Conservation (phyloP, 179 eudicot genomes). For the Beta macrorhiza region DNA sequence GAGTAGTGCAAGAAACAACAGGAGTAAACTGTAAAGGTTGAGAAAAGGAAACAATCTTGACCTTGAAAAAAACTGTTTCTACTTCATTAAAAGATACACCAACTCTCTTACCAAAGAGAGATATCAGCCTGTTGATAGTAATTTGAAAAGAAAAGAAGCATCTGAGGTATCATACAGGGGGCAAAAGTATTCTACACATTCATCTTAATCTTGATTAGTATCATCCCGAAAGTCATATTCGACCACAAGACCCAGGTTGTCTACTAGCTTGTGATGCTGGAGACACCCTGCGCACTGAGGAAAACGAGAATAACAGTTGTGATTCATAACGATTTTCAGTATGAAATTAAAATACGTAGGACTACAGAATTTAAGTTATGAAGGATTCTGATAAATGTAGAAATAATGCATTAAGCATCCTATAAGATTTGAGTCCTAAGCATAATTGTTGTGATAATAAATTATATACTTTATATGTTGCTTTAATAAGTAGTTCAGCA, state of each 20-base stretch:
- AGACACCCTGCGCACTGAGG: slow-evolving; percentile 12
- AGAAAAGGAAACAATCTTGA: background rate
- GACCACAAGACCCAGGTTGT: slow-evolving; percentile 85
- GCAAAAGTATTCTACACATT: background rate
- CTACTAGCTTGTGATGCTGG: slow-evolving; percentile 79
- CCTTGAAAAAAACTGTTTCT: background rate
- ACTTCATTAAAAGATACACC: background rate
- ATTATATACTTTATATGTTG: background rate
- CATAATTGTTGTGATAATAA: background rate
- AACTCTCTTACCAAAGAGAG: slow-evolving; percentile 6
- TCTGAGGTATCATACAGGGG: background rate
- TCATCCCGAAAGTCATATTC: slow-evolving; percentile 81
- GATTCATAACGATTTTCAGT: background rate
- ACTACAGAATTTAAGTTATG: background rate
- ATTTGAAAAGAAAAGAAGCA: background rate
- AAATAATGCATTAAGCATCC: background rate
- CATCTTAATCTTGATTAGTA: slow-evolving; percentile 25
- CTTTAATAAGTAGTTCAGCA: background rate
- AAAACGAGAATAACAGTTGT: slow-evolving; percentile 1
- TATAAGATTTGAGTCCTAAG: background rate
- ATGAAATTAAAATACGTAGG: background rate
- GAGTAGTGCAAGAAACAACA: background rate
- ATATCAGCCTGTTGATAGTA: background rate
- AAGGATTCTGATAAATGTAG: background rate
- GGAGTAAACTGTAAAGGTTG: background rate